Percentiles rank a stretch among this genome's conserved stretches.
phyloP scores from a whole-genome alignment of 768 basidiomycete genomes.

The Rhodotorula graminis region DNA sequence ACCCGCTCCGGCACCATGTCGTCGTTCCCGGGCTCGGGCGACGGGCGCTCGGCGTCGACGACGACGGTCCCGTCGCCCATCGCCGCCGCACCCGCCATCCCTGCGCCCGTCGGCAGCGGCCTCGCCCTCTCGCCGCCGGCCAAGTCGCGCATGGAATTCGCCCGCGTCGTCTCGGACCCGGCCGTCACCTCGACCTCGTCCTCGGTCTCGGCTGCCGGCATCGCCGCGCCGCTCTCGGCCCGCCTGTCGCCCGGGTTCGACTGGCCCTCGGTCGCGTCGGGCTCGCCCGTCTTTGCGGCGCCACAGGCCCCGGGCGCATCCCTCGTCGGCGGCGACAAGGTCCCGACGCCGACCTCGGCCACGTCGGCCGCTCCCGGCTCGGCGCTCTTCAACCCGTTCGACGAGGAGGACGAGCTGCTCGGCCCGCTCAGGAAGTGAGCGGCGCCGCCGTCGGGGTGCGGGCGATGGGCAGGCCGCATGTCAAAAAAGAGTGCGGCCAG shows the following conservation, averaged over 20 bases:
- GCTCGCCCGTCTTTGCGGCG: neutral
- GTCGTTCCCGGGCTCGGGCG: too few species aligned
- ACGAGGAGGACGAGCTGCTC: constrained; percentile 29
- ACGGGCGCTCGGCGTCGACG: neutral
- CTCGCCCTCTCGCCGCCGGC: constrained; percentile 16
- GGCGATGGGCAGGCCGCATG: too few species aligned
- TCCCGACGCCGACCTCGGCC: neutral
- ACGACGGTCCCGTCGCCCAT: constrained; percentile 10
- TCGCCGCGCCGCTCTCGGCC: constrained; percentile 14
- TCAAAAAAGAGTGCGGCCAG: too few species aligned
- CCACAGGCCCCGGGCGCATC: neutral
- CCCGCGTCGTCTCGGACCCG: neutral
- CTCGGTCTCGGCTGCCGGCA: neutral
- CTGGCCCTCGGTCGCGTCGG: constrained; percentile 11
- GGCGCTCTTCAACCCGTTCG: constrained; percentile 29
- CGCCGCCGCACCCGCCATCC: neutral
- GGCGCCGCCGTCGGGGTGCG: too few species aligned
- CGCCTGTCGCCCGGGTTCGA: constrained; percentile 29
- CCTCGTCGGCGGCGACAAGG: neutral
- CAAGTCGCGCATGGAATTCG: constrained; percentile 33
- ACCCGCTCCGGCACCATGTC: neutral
- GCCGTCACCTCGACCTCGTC: too few species aligned
- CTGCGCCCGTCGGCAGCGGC: constrained; percentile 6
- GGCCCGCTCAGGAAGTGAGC: constrained; percentile 17
- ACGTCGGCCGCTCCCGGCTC: neutral